A percentile compares a stretch with the other conserved stretches of the same genome.
Evolutionary conservation across 2,329 filamentous ascomycete genomes (phyloP).

Genomic region (Fragosphaeria purpurea): DNA sequence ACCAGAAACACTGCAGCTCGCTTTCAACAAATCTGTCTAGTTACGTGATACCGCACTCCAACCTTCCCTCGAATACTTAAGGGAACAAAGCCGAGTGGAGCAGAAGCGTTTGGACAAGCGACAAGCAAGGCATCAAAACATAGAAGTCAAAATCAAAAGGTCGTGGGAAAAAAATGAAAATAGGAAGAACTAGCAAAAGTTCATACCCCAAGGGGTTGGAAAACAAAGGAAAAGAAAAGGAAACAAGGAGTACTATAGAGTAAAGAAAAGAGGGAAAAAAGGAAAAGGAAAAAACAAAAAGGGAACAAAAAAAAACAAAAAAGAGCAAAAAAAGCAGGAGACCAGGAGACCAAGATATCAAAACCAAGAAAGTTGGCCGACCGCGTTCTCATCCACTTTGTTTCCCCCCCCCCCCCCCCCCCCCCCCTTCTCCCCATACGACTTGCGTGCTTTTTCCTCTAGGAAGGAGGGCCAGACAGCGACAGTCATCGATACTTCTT

Average conservation of each 20-base stretch:
- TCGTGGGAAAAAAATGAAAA: background rate
- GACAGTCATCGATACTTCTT: background rate
- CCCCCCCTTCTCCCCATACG: too few relatives aligned
- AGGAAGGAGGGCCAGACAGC: too few relatives aligned
- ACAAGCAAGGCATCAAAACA: background rate
- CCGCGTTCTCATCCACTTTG: too few relatives aligned
- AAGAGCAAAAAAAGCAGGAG: background rate
- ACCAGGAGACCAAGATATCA: too few relatives aligned
- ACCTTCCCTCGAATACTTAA: conserved; percentile 1
- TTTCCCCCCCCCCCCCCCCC: too few relatives aligned
- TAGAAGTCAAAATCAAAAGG: background rate
- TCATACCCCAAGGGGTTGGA: too few relatives aligned
- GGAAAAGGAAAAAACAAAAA: background rate
- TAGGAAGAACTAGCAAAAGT: background rate
- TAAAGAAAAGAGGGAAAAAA: too few relatives aligned
- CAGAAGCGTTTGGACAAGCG: background rate
- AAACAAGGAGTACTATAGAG: background rate
- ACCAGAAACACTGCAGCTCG: conserved; percentile 3
- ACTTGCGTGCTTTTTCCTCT: background rate
- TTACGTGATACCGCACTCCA: too few relatives aligned
- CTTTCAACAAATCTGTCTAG: background rate
- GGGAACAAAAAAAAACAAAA: background rate
- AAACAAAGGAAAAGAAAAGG: background rate
- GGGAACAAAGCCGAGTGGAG: conserved; percentile 9
- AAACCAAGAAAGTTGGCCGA: too few relatives aligned